phyloP scores from a whole-genome alignment of 164 flowering plant species.

The Litsea cubeba region DNA sequence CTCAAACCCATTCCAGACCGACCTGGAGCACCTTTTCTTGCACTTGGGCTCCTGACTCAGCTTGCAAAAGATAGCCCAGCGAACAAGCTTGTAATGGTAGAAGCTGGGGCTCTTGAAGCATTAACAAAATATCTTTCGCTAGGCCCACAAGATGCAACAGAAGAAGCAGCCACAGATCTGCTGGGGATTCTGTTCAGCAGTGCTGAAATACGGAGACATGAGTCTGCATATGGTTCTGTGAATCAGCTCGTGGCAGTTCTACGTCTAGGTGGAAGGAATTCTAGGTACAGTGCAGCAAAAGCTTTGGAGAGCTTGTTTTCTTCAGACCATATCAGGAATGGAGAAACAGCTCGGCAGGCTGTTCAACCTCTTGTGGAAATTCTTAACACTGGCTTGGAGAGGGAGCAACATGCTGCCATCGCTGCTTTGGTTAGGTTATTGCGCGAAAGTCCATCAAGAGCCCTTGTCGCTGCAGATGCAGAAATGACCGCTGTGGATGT shows the following conservation, averaged over 20 bases:
- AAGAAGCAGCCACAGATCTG: conserved; percentile 92
- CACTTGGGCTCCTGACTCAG: conserved; percentile 83
- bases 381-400: conserved; percentile 86
- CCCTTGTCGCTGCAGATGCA: conserved; percentile 84
- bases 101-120: conserved; percentile 91
- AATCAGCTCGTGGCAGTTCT: conserved; percentile 92
- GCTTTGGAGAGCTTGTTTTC: conserved; percentile 92
- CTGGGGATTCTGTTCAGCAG: conserved; percentile 72
- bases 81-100: conserved; percentile 89
- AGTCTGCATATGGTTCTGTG: conserved; percentile 85
- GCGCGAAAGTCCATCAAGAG: conserved; percentile 80
- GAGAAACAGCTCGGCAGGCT: conserved; percentile 83
- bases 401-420: conserved; percentile 95
- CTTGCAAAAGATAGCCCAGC: conserved; percentile 83
- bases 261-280: conserved; percentile 87
- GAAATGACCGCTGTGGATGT: conserved; percentile 94
- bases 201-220: conserved; percentile 92
- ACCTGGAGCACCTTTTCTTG: conserved; percentile 92
- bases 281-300: conserved; percentile 93
- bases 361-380: conserved; percentile 96
- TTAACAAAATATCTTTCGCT: conserved; percentile 92
- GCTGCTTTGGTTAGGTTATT: conserved; percentile 74
- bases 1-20: conserved; percentile 98
- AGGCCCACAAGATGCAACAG: conserved; percentile 94
- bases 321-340: conserved; percentile 86